Conservation (phyloP, 163 green algal genomes). For the Scenedesmus sp. region DNA sequence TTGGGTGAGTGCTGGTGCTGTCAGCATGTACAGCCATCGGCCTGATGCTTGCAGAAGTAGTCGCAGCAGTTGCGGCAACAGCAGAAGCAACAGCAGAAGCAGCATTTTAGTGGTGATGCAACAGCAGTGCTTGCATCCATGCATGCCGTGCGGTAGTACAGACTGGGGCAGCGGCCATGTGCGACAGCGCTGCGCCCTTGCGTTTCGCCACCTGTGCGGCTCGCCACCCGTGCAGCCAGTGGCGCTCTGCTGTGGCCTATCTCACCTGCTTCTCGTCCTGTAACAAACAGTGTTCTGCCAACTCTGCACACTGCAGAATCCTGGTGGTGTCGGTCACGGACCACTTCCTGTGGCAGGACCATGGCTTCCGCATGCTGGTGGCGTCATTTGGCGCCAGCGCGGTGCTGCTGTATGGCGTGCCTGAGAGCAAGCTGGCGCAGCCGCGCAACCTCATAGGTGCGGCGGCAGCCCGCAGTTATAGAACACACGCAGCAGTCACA, state of each 20-base stretch:
- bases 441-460: constrained; percentile 72
- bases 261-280: background rate
- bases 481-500: background rate
- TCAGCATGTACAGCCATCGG: background rate
- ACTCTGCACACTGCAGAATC: constrained; percentile 42
- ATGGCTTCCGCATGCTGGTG: constrained; percentile 52
- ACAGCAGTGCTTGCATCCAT: background rate
- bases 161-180: background rate
- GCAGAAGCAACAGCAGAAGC: background rate
- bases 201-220: background rate
- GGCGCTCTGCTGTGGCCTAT: background rate
- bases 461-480: background rate
- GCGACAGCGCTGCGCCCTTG: background rate
- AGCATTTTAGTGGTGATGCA: background rate
- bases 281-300: background rate
- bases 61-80: background rate
- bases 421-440: constrained; percentile 72
- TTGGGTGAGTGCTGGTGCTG: constrained; percentile 35
- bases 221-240: too few relatives aligned
- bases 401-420: constrained; percentile 70
- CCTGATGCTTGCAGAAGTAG: background rate
- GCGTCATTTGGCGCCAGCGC: constrained; percentile 66
- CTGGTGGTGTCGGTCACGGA: constrained; percentile 50
- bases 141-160: background rate
- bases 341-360: constrained; percentile 5